Evolutionary conservation across 257 asterid genomes (phyloP).

Genomic region (Mitragyna speciosa): DNA sequence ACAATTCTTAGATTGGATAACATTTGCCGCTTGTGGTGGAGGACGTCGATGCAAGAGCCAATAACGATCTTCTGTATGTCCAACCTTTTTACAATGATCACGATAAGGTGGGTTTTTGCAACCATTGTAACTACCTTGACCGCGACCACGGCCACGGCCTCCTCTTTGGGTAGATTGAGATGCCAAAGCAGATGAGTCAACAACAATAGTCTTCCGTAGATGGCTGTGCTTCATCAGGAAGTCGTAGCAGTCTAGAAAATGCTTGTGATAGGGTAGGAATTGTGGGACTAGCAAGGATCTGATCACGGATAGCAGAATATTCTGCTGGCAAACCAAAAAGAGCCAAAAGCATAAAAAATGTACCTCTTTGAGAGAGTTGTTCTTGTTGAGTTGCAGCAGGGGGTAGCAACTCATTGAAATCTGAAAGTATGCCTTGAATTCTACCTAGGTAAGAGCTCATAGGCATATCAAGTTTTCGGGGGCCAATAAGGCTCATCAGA

Average conservation of each 20-base stretch:
- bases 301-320: no score
- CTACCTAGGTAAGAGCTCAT: background rate
- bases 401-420: background rate
- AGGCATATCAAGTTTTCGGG: background rate
- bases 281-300: background rate
- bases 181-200: background rate
- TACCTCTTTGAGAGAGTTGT: slow-evolving; percentile 3
- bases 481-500: background rate
- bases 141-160: no score
- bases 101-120: background rate
- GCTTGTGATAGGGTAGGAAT: slow-evolving; percentile 5
- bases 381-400: background rate
- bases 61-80: background rate
- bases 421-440: background rate
- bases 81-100: background rate
- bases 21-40: background rate
- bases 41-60: background rate
- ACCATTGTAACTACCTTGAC: background rate
- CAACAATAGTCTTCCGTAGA: background rate
- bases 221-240: background rate
- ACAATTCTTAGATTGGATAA: background rate
- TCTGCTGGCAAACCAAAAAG: no score
- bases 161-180: background rate
- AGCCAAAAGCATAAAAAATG: background rate
- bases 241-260: background rate